phyloP scores from a whole-genome alignment of 1,139 yeast genomes.

The Suhomyces chickasaworum region DNA sequence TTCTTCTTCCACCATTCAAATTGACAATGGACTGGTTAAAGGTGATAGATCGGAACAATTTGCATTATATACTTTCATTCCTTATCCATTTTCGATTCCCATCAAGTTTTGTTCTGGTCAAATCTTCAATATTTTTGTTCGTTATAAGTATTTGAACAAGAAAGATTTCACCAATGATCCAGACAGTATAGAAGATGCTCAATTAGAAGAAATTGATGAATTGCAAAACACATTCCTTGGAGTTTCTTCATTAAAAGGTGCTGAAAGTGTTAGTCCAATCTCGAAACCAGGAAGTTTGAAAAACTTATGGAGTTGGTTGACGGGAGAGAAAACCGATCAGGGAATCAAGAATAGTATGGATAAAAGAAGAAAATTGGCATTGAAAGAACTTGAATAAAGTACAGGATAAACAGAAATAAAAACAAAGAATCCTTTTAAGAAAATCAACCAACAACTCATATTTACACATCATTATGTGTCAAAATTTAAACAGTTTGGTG shows the following conservation, averaged over 20 bases:
- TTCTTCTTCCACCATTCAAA: slow-evolving; percentile 21
- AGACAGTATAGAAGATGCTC: slow-evolving; percentile 22
- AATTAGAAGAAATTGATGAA: slow-evolving; percentile 31
- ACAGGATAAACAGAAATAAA: too few species aligned
- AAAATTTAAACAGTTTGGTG: too few species aligned
- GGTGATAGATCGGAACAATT: slow-evolving; percentile 50
- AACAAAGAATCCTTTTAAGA: too few species aligned
- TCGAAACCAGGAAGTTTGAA: slow-evolving; percentile 29
- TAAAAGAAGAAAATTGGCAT: slow-evolving; percentile 44
- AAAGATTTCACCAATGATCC: slow-evolving; percentile 32
- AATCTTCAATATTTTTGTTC: slow-evolving; percentile 24
- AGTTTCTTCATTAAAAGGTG: slow-evolving; percentile 46
- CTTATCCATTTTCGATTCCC: slow-evolving; percentile 39
- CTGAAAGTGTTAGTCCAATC: slow-evolving; percentile 34
- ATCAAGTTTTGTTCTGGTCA: slow-evolving; percentile 25
- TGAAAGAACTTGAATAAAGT: slow-evolving; percentile 40
- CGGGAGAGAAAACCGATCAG: slow-evolving; percentile 14
- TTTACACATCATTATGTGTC: too few species aligned
- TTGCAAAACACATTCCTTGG: slow-evolving; percentile 42
- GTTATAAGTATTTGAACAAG: slow-evolving; percentile 28
- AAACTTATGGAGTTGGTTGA: slow-evolving; percentile 32
- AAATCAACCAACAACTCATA: too few species aligned
- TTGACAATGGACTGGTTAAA: slow-evolving; percentile 26
- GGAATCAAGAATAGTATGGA: slow-evolving; percentile 36
- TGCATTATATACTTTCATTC: slow-evolving; percentile 47